Conservation (phyloP, 345 rosid genomes). For the Alliaria petiolata region DNA sequence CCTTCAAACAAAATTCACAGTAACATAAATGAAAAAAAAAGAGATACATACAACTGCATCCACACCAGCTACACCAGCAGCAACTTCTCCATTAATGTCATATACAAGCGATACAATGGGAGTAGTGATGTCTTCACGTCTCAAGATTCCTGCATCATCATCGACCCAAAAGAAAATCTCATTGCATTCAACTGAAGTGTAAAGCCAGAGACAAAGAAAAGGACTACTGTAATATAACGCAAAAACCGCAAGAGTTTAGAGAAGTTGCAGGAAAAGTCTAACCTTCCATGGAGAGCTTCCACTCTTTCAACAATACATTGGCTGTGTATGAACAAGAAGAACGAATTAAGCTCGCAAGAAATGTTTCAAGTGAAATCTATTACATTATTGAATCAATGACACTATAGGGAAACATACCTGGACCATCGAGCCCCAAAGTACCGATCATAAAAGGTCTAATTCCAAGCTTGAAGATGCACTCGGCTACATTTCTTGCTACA, state of each 20-base stretch:
- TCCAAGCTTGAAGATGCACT: slow-evolving; percentile 85
- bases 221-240: background rate
- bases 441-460: slow-evolving; percentile 67
- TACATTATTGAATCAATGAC: background rate
- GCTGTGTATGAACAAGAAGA: background rate
- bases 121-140: slow-evolving; percentile 53
- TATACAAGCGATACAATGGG: slow-evolving; percentile 62
- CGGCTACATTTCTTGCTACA: slow-evolving; percentile 85
- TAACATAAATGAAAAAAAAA: background rate
- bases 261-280: background rate
- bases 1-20: background rate
- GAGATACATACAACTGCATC: slow-evolving; percentile 71
- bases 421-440: slow-evolving; percentile 71
- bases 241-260: background rate
- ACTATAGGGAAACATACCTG: slow-evolving; percentile 38
- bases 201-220: background rate
- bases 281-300: slow-evolving; percentile 29
- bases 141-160: slow-evolving; percentile 55
- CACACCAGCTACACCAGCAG: slow-evolving; percentile 79
- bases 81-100: slow-evolving; percentile 67
- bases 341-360: background rate
- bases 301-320: slow-evolving; percentile 28
- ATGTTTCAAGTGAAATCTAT: background rate
- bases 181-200: background rate
- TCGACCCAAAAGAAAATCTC: background rate